Conservation (phyloP, 305 asterid species). For the Solanum chacoense region DNA sequence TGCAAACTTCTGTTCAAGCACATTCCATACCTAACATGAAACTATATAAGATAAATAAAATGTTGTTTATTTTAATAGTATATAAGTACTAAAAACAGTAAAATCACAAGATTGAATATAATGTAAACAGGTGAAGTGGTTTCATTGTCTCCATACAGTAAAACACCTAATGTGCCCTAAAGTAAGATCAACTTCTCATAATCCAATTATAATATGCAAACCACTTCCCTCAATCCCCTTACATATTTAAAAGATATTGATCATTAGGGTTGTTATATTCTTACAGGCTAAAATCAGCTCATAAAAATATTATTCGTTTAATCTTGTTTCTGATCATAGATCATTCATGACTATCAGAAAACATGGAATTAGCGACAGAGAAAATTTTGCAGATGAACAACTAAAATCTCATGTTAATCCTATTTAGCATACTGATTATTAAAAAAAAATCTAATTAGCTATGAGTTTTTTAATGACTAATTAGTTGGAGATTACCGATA, state of each 20-base stretch:
- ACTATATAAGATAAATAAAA: background rate
- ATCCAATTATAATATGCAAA: background rate
- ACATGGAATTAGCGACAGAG: background rate
- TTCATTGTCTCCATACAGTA: conserved; percentile 30
- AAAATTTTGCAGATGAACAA: background rate
- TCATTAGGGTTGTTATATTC: background rate
- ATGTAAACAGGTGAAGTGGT: conserved; percentile 21
- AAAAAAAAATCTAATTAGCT: background rate
- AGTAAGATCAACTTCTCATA: conserved; percentile 1
- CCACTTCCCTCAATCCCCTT: background rate
- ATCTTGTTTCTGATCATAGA: background rate
- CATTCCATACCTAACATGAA: conserved; percentile 11
- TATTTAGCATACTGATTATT: background rate
- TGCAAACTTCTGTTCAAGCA: conserved; percentile 22
- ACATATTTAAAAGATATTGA: background rate
- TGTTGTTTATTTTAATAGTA: background rate
- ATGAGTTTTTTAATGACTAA: background rate
- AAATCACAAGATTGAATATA: conserved; percentile 10
- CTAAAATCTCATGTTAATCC: background rate
- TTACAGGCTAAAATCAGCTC: background rate
- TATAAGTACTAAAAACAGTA: background rate
- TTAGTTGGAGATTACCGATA: background rate
- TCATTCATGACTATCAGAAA: background rate
- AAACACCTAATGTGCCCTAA: conserved; percentile 28
- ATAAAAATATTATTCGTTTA: background rate